Evolutionary conservation across 2,329 filamentous ascomycete genomes (phyloP).

Genomic region (Cladosporium halotolerans): DNA sequence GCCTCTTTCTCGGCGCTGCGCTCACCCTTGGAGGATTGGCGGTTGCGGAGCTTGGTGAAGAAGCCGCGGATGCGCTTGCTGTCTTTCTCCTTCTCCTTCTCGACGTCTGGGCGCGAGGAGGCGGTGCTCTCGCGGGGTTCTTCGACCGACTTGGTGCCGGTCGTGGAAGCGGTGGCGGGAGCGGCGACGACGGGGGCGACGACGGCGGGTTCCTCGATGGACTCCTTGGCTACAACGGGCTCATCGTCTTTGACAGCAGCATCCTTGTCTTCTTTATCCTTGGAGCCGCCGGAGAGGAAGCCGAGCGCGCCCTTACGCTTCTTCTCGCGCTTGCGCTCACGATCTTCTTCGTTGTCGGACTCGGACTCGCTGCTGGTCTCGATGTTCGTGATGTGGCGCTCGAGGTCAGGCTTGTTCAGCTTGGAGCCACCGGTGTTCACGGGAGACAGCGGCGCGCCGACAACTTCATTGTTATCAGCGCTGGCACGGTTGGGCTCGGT

Average conservation of each 20-base stretch:
- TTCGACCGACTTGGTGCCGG: background rate
- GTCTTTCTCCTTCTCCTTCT: constrained; percentile 7
- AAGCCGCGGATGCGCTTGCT: constrained; percentile 25
- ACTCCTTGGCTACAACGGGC: background rate
- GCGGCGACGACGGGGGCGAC: background rate
- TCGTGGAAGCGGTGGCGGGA: background rate
- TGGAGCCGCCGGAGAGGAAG: background rate
- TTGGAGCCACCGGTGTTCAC: constrained; percentile 9
- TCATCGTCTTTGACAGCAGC: constrained; percentile 4
- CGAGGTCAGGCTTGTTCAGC: constrained; percentile 22
- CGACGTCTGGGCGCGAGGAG: constrained; percentile 4
- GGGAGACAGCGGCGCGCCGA: background rate
- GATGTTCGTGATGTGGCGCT: constrained; percentile 28
- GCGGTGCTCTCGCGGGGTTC: constrained; percentile 7
- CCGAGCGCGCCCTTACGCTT: constrained; percentile 4
- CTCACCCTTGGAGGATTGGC: constrained; percentile 14
- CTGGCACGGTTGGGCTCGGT: background rate
- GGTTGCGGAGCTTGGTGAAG: constrained; percentile 23
- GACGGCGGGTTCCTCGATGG: background rate
- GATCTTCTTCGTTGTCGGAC: constrained; percentile 14
- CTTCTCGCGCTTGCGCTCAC: constrained; percentile 15
- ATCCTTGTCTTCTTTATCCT: background rate
- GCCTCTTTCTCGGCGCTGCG: constrained; percentile 14
- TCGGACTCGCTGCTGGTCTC: constrained; percentile 18
- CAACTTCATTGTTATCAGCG: background rate